Percentiles rank a stretch among this genome's conserved stretches.
Evolutionary conservation across 1,139 yeast genomes (phyloP).

Genomic region (Taphrina populina): DNA sequence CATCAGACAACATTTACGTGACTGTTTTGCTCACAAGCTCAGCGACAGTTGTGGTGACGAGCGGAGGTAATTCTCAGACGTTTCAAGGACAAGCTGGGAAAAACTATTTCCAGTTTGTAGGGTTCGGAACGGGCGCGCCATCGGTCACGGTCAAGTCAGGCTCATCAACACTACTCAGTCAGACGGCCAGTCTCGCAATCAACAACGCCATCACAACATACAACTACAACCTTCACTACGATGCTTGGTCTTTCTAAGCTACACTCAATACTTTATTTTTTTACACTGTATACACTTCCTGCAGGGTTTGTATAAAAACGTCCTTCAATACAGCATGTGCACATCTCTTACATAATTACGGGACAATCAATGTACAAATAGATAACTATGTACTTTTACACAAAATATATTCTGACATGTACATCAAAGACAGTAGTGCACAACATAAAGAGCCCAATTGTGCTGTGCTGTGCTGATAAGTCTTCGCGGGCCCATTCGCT

Average conservation of each 20-base stretch:
- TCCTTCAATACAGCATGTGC: too few species aligned
- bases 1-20: conserved; percentile 30
- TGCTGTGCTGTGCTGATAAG: too few species aligned
- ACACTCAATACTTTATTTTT: not conserved
- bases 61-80: conserved; percentile 1
- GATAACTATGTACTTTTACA: too few species aligned
- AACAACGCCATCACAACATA: conserved; percentile 15
- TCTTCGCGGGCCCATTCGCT: too few species aligned
- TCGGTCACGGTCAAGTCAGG: not conserved
- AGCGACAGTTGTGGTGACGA: conserved; percentile 10
- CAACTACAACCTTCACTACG: conserved; percentile 23
- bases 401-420: too few species aligned
- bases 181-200: conserved; percentile 8
- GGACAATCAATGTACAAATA: too few species aligned
- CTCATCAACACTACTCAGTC: not conserved
- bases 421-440: too few species aligned
- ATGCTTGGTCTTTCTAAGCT: not conserved
- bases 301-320: too few species aligned
- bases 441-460: too few species aligned
- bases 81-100: conserved; percentile 3
- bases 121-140: conserved; percentile 16
- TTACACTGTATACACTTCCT: too few species aligned
- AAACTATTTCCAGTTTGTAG: not conserved
- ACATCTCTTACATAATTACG: too few species aligned
- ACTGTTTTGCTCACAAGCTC: conserved; percentile 5